Percentiles rank a stretch among this genome's conserved stretches.
Evolutionary conservation across 2,329 filamentous ascomycete genomes (phyloP).

Genomic region (Zasmidium angulare): DNA sequence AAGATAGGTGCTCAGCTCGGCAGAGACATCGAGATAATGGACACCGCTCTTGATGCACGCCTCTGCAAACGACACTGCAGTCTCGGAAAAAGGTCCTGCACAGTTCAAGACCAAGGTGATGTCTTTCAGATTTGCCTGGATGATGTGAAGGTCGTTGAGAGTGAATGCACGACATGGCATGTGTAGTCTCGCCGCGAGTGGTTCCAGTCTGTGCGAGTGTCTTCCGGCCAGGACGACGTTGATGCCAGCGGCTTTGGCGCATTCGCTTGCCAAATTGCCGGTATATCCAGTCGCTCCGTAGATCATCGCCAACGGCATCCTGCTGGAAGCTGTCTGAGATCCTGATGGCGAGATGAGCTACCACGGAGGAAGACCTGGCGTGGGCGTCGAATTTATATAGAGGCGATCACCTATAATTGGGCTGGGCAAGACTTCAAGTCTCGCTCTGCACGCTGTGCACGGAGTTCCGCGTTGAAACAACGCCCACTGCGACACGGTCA

Average conservation of each 20-base stretch:
- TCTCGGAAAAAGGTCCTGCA: not conserved
- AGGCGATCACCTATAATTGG: no score
- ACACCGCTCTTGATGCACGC: conserved; percentile 1
- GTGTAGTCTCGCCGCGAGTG: not conserved
- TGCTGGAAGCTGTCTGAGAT: not conserved
- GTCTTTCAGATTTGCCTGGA: not conserved
- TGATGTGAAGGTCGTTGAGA: not conserved
- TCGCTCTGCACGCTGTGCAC: no score
- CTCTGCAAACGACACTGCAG: not conserved
- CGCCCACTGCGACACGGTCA: no score
- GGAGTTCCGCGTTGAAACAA: no score
- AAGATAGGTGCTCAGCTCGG: not conserved
- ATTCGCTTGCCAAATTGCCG: not conserved
- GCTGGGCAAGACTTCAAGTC: no score
- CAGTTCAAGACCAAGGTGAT: not conserved
- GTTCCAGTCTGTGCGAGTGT: not conserved
- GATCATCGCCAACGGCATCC: not conserved
- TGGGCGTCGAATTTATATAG: no score
- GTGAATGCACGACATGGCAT: not conserved
- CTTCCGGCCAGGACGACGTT: not conserved
- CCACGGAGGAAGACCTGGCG: no score
- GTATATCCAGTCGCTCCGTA: not conserved
- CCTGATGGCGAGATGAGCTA: no score
- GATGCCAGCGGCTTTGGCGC: not conserved
- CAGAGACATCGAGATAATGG: conserved; percentile 1